Evolutionary conservation across 2,329 filamentous ascomycete genomes (phyloP).

Genomic region (Huntiella abstrusa): DNA sequence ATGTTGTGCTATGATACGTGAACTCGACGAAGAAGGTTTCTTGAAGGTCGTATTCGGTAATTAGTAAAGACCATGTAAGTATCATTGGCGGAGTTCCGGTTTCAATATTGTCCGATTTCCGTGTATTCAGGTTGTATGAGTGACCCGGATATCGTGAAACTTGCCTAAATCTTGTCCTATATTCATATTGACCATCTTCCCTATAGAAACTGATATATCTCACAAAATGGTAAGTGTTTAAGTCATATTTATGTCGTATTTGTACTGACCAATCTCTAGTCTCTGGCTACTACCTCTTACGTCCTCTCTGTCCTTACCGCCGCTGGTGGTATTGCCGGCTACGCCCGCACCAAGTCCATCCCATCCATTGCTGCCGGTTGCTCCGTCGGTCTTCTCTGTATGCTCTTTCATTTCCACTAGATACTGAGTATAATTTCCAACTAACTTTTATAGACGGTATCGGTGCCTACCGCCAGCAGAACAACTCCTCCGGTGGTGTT

Average conservation of each 20-base stretch:
- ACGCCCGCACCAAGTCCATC: constrained; percentile 63
- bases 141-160: not conserved
- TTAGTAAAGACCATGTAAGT: too few species aligned
- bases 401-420: constrained; percentile 13
- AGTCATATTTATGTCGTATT: not conserved
- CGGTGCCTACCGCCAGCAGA: constrained; percentile 63
- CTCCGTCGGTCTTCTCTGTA: constrained; percentile 53
- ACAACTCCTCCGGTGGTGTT: constrained; percentile 58
- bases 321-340: constrained; percentile 73
- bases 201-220: not conserved
- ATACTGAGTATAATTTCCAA: not conserved
- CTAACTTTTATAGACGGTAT: constrained; percentile 38
- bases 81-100: too few species aligned
- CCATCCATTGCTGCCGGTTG: constrained; percentile 74
- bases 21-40: too few species aligned
- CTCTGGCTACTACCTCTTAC: constrained; percentile 41
- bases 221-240: constrained; percentile 3
- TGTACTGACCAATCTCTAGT: too few species aligned
- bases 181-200: not conserved
- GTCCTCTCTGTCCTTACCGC: constrained; percentile 68
- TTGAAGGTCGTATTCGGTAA: too few species aligned
- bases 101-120: too few species aligned
- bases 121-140: too few species aligned
- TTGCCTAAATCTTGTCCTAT: not conserved
- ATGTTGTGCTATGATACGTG: too few species aligned